These are phyloP conservation scores for Capsicum rhomboideum DNA, from an alignment of 257 asterid species.

Conservation along the genomic window DNA sequence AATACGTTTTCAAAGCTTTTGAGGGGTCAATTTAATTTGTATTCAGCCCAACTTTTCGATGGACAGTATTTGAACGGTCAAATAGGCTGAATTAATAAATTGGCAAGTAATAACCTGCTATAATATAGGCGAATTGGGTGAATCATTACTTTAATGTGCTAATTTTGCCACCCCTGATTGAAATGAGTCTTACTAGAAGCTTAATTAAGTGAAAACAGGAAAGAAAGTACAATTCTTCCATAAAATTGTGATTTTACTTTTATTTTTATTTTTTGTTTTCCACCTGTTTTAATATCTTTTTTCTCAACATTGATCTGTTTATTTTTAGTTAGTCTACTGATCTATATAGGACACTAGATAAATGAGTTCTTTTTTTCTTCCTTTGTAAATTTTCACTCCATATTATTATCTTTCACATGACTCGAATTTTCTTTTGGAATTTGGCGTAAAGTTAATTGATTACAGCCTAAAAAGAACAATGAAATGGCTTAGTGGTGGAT, in stretches of 20 bases:
- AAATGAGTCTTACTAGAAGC: background rate
- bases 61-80: background rate
- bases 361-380: background rate
- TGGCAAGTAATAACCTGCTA: background rate
- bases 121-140: background rate
- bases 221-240: background rate
- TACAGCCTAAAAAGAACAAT: no score
- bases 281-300: background rate
- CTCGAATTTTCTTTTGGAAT: background rate
- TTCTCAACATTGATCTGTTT: background rate
- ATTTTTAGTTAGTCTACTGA: background rate
- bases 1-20: background rate
- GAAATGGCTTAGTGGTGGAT: no score
- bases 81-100: background rate
- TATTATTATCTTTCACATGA: background rate
- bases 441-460: background rate
- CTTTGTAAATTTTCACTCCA: background rate
- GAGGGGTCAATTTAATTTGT: background rate
- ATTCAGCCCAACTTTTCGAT: background rate
- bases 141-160: background rate
- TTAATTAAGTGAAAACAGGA: background rate
- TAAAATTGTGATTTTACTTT: background rate
- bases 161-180: background rate
- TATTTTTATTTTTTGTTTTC: background rate
- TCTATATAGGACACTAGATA: background rate